Base-by-base conservation (phyloP, 2,329 filamentous ascomycete species). In the Pseudocercospora musae region DNA sequence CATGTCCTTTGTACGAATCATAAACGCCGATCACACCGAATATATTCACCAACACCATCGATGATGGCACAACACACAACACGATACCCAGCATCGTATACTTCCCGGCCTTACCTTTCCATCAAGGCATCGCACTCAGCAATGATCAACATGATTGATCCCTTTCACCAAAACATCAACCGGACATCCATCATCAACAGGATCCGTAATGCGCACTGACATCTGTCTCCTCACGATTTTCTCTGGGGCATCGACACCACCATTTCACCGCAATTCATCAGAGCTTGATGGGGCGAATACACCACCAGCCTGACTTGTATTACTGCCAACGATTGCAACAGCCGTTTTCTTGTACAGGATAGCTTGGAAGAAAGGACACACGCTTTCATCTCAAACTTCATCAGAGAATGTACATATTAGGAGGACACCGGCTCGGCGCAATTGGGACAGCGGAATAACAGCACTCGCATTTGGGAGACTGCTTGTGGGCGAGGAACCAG, bases 201-300 rank as follows among this genome's bases (percentile, higher is more conserved):
- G 48, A 60, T 49, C 46, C 55, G 52, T 65, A 65, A 63, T 60
- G 57, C 59, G 49, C 62, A 53, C 57, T 48, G 59, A 54, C 55
- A 56, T 61, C 62, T 61, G 62, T 68, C 61, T 57, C 64, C 46
- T 63, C 64, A 60, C 61, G 48, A 66, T 61, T 57, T 57, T 46
- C 54, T 54, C 40, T 64, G 58, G 58, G 60, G 60, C 60, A 65
- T 63, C 42, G 60, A 64, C 64, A 66, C 58, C 57, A 62, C 66
- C 64, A 67, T 65, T 64, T 67, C 63, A 66, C 59, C 63, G 62
- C 66, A 57, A 64, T 64, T 60, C 60, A 65, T 62, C 64, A 62
- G 57, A 48, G 53, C 44, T 53, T 48, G 40, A 31, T 21, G 15
- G 44, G 52, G 53, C 13, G 15, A 25, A 18, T 7, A 42, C 18